Conservation (phyloP, 2,329 filamentous ascomycete species). For the Penicillium sp. region DNA sequence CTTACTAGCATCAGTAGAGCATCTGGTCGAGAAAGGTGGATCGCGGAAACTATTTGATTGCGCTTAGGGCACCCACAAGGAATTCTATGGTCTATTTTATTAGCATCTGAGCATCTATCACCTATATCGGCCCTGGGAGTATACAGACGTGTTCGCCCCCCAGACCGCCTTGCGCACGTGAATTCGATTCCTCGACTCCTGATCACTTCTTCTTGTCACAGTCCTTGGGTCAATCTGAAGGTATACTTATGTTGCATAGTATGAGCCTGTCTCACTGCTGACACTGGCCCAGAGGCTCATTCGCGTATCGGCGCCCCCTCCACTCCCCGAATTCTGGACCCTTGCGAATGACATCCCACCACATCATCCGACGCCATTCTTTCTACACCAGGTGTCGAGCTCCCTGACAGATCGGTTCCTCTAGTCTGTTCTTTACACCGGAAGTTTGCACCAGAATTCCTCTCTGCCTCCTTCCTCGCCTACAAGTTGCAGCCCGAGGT, state of each 20-base stretch:
- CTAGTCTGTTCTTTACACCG: neutral
- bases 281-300: conserved; percentile 8
- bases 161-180: conserved; percentile 32
- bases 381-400: conserved; percentile 6
- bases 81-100: neutral
- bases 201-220: neutral
- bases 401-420: conserved; percentile 2
- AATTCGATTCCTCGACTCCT: conserved; percentile 14
- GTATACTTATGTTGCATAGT: conserved; percentile 1
- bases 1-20: neutral
- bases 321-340: conserved; percentile 1
- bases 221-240: conserved; percentile 2
- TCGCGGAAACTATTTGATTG: conserved; percentile 1
- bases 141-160: conserved; percentile 3
- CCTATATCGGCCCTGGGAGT: neutral
- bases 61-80: conserved; percentile 9
- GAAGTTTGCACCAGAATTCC: neutral
- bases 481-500: neutral
- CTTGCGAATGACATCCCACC: conserved; percentile 22
- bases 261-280: conserved; percentile 4
- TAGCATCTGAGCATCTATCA: conserved; percentile 1
- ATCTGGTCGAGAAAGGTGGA: neutral
- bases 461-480: neutral
- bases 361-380: conserved; percentile 1
- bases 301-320: neutral